Percentiles rank a stretch among this genome's conserved stretches.
These are phyloP conservation scores for Zasmidium cellare DNA, from an alignment of 2,329 filamentous ascomycete genomes.

Conservation along the genomic window DNA sequence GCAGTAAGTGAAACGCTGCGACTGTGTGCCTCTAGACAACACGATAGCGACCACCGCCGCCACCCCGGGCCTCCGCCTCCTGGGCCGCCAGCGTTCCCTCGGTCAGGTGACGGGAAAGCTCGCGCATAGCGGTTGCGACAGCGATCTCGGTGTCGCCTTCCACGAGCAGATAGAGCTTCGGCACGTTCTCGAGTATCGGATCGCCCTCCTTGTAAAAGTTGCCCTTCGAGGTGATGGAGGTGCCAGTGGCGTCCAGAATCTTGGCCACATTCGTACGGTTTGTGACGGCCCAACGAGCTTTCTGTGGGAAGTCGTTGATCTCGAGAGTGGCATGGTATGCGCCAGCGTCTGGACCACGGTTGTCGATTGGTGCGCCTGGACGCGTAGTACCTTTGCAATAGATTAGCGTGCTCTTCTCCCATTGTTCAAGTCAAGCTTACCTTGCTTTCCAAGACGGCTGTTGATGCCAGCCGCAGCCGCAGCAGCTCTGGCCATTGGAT, in stretches of 20 bases:
- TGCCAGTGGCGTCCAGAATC: constrained; percentile 91
- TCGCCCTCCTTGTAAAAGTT: constrained; percentile 84
- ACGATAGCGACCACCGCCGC: constrained; percentile 74
- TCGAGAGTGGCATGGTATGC: constrained; percentile 96
- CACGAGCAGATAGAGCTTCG: constrained; percentile 97
- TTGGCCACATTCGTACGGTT: constrained; percentile 98
- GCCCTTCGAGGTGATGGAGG: constrained; percentile 96
- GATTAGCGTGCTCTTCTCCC: neutral
- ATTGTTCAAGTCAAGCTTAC: constrained; percentile 37
- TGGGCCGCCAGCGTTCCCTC: constrained; percentile 89
- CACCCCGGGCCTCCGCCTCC: constrained; percentile 78
- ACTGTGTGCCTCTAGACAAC: constrained; percentile 60
- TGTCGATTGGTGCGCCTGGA: constrained; percentile 92
- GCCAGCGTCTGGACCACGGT: constrained; percentile 95
- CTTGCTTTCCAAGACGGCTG: constrained; percentile 82
- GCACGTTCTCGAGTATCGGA: constrained; percentile 71
- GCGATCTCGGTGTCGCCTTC: constrained; percentile 95
- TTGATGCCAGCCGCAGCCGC: constrained; percentile 92
- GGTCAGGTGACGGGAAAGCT: constrained; percentile 82
- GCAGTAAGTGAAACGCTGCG: neutral
- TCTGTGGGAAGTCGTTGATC: constrained; percentile 99
- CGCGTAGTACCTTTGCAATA: constrained; percentile 62
- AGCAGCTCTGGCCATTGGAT: constrained; percentile 56
- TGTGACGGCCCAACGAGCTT: constrained; percentile 96
- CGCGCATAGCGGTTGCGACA: constrained; percentile 85